These are phyloP conservation scores for Entomortierella beljakovae DNA, from an alignment of 192 early-diverging fungal genomes.

Conservation along the genomic window DNA sequence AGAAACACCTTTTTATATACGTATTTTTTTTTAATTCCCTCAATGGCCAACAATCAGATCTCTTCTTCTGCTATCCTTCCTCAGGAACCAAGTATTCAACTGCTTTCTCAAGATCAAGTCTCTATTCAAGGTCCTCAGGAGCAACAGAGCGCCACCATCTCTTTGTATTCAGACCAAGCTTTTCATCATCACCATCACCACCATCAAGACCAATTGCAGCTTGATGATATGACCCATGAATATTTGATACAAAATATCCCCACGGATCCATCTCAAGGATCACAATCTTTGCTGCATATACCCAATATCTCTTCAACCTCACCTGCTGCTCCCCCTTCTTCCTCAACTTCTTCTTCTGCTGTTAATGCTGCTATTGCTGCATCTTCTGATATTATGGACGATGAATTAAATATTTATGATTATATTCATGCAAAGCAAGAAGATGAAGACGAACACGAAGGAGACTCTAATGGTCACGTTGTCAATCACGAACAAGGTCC, in stretches of 20 bases:
- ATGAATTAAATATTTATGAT: slow-evolving; percentile 50
- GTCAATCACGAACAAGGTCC: not conserved
- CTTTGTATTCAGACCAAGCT: slow-evolving; percentile 14
- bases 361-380: not conserved
- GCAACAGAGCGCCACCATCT: not conserved
- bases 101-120: slow-evolving; percentile 1
- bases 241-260: slow-evolving; percentile 32
- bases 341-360: not conserved
- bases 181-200: slow-evolving; percentile 13
- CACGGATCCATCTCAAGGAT: slow-evolving; percentile 11
- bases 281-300: slow-evolving; percentile 6
- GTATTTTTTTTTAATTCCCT: not conserved
- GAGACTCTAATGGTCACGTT: not conserved
- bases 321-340: not conserved
- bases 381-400: slow-evolving; percentile 6
- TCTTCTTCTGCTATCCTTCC: not conserved
- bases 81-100: slow-evolving; percentile 2
- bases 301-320: slow-evolving; percentile 3
- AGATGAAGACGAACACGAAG: slow-evolving; percentile 42
- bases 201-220: slow-evolving; percentile 17
- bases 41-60: slow-evolving; percentile 12
- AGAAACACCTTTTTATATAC: slow-evolving; percentile 4
- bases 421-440: slow-evolving; percentile 53
- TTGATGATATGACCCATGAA: slow-evolving; percentile 26
- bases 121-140: slow-evolving; percentile 7